Evolutionary conservation across 352 stramenopile species (phyloP).

Genomic region (Phytophthora sp.): DNA sequence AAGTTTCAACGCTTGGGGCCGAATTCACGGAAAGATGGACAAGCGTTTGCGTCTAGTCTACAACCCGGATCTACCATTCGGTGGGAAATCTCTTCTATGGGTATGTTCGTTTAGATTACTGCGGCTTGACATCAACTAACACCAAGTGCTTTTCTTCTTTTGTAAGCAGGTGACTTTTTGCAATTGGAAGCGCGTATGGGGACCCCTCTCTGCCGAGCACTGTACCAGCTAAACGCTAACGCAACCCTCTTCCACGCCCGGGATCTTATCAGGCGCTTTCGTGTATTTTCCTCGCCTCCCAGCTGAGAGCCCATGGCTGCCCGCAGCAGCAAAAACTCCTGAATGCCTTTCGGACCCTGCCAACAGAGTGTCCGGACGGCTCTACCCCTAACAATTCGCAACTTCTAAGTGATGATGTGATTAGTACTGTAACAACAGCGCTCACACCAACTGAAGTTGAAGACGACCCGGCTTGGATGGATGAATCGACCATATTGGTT

Average conservation of each 20-base stretch:
- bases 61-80: constrained; percentile 4
- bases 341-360: neutral
- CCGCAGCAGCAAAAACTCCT: neutral
- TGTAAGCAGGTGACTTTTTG: neutral
- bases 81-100: neutral
- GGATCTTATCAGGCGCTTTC: neutral
- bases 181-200: neutral
- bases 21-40: constrained; percentile 6
- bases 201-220: neutral
- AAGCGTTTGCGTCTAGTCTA: neutral
- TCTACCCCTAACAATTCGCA: neutral
- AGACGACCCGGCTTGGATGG: neutral
- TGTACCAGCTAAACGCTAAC: neutral
- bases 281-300: neutral
- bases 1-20: constrained; percentile 7
- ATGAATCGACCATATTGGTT: neutral
- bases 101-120: neutral
- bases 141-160: neutral
- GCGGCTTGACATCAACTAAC: neutral
- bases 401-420: neutral
- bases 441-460: neutral
- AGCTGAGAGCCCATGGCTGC: neutral
- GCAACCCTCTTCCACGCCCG: neutral
- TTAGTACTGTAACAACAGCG: neutral
- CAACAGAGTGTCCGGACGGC: neutral